Evolutionary conservation across 2,329 filamentous ascomycete genomes (phyloP).

Genomic region (Beauveria brongniartii): DNA sequence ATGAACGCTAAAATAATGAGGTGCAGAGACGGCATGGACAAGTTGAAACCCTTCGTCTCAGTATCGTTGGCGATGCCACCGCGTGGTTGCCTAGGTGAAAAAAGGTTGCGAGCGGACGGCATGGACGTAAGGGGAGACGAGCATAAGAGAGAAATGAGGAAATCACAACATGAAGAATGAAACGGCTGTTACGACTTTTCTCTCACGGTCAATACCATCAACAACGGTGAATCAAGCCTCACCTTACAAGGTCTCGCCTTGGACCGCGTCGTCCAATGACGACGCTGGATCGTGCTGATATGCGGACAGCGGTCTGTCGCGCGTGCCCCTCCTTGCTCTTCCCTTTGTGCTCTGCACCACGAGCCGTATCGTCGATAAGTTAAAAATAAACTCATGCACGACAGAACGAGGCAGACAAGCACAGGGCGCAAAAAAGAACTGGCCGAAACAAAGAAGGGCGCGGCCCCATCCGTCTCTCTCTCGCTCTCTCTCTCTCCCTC

Average conservation of each 20-base stretch:
- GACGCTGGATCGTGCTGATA: neutral
- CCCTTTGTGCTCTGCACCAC: constrained; percentile 5
- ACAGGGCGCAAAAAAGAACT: neutral
- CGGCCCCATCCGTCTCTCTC: neutral
- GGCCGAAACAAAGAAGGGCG: neutral
- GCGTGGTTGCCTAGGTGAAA: neutral
- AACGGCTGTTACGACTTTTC: neutral
- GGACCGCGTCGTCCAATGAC: neutral
- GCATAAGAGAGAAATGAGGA: neutral
- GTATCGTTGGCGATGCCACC: neutral
- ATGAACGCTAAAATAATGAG: neutral
- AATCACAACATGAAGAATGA: neutral
- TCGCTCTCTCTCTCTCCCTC: neutral
- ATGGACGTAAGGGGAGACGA: neutral
- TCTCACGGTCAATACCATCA: neutral
- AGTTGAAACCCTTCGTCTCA: neutral
- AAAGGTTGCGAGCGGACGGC: neutral
- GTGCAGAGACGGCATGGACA: neutral
- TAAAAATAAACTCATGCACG: constrained; percentile 10
- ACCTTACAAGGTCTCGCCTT: too few relatives aligned
- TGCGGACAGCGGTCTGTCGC: neutral
- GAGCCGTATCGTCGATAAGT: neutral
- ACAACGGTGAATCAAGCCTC: too few relatives aligned
- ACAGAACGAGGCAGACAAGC: constrained; percentile 4
- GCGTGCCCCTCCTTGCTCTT: neutral